Percentiles rank a stretch among this genome's conserved stretches.
Evolutionary conservation across 306 rosid species (phyloP).

Genomic region (Nissolia schottii): DNA sequence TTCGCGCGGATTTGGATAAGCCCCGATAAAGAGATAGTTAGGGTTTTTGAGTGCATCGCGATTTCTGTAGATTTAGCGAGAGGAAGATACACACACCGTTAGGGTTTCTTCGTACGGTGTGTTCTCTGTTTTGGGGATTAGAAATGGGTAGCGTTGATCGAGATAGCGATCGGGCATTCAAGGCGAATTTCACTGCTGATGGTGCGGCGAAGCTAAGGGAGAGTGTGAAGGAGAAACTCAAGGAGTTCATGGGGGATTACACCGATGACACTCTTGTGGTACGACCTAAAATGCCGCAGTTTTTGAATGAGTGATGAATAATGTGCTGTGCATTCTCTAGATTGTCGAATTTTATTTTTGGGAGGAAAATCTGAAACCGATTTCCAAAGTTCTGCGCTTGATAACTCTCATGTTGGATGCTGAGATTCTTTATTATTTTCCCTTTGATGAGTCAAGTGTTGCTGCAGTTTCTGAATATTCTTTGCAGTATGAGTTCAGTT

Average conservation of each 20-base stretch:
- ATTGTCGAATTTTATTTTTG: slow-evolving; percentile 5
- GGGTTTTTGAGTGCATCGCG: slow-evolving; percentile 43
- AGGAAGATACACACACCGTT: neutral
- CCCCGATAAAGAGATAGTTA: slow-evolving; percentile 4
- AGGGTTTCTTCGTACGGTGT: slow-evolving; percentile 46
- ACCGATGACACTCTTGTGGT: slow-evolving; percentile 97
- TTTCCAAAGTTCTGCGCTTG: neutral
- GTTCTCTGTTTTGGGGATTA: neutral
- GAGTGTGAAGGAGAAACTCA: slow-evolving; percentile 68
- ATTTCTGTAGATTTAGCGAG: neutral
- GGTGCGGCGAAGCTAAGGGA: slow-evolving; percentile 60
- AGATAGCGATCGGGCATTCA: slow-evolving; percentile 54
- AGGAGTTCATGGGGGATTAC: slow-evolving; percentile 95
- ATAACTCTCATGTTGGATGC: neutral
- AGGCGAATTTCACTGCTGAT: slow-evolving; percentile 51
- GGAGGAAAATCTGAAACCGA: neutral
- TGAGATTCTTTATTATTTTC: neutral
- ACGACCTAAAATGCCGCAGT: slow-evolving; percentile 22
- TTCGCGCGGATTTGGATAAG: neutral
- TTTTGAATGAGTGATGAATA: neutral
- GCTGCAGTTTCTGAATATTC: neutral
- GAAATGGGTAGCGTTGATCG: slow-evolving; percentile 82
- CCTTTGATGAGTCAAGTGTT: neutral
- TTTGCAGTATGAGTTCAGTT: neutral
- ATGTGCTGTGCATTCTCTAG: neutral